Base-by-base conservation (phyloP, 768 basidiomycete genomes). In the Tulasnella sp. region DNA sequence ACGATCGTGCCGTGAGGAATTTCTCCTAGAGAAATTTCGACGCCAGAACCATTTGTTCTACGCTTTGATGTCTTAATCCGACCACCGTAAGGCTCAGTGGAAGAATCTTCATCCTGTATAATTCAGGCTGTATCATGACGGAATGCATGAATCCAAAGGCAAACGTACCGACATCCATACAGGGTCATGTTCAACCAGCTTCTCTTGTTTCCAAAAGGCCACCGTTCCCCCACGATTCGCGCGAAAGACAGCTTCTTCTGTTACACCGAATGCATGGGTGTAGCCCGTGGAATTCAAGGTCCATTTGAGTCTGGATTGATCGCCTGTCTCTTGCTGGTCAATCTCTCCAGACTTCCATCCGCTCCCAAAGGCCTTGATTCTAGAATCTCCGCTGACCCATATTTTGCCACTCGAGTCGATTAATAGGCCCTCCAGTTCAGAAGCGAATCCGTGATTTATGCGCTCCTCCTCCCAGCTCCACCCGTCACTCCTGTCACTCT, bases 1-100 rank as follows among this genome's bases (percentile, higher is more conserved):
- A 3, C 3, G 6, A 36, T 12, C 9, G 72, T 52, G 52, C 17
- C 40, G 19, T 74, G 40, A 31, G 72, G 72, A 8, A 15, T 3
- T 9, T 74, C 40, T 11, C 72, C 72, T 1, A 39, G 72, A 39
- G 72, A 74, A 39, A 74, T 58, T 49, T 74, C 72, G 42, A 74
- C 72, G 45, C 29, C n/a, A 1, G 22, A 22, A n/a, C 49, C 49
- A 1, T 8, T 49, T 49, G 4, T 49, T 49, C 22, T 22, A 49
- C n/a, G n/a, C 22, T 22, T 49, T 49, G 19, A n/a, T n/a, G 11
- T n/a, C 22, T 49, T n/a, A 49, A 49, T 2, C 19, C 22, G 19
- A 5, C 49, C 49, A 3, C 49, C 49, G 9, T 49, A n/a, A 22
- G 49, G 49, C 49, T 49, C 22, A 49, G 22, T 3, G 11, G 49